These are phyloP conservation scores for Ascochyta viciae-villosae DNA, from an alignment of 2,329 filamentous ascomycete genomes.

Conservation along the genomic window DNA sequence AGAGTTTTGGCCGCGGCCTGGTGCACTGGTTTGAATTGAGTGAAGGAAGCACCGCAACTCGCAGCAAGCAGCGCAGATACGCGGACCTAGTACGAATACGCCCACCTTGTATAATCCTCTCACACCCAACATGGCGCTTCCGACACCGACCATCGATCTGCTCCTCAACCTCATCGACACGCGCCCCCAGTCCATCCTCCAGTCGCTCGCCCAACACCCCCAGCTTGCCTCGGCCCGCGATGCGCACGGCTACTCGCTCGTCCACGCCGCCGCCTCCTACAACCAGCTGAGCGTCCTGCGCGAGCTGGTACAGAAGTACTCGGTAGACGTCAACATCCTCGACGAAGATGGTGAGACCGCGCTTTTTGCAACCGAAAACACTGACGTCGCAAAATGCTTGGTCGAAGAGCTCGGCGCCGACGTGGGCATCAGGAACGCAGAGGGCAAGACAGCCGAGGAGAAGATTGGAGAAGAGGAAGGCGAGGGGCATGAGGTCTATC, in stretches of 20 bases:
- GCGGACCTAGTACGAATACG: slow-evolving; percentile 8
- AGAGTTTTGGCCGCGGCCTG: background rate
- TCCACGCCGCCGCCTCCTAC: slow-evolving; percentile 94
- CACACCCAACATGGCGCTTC: slow-evolving; percentile 35
- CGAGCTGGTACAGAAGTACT: slow-evolving; percentile 75
- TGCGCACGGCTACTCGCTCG: slow-evolving; percentile 88
- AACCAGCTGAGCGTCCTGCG: slow-evolving; percentile 83
- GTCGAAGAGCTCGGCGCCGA: slow-evolving; percentile 84
- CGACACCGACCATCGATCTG: slow-evolving; percentile 53
- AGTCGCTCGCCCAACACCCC: slow-evolving; percentile 76
- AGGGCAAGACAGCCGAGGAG: slow-evolving; percentile 81
- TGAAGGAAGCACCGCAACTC: background rate
- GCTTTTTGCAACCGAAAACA: slow-evolving; percentile 88
- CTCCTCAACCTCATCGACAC: slow-evolving; percentile 74
- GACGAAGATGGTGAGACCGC: slow-evolving; percentile 95
- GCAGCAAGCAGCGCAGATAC: background rate
- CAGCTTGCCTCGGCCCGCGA: slow-evolving; percentile 82
- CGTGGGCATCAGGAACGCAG: slow-evolving; percentile 68
- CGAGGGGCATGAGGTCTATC: slow-evolving; percentile 76
- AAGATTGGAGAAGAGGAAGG: slow-evolving; percentile 78
- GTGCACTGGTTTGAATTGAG: background rate
- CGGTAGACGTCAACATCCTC: slow-evolving; percentile 78
- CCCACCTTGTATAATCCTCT: background rate
- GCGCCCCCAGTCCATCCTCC: slow-evolving; percentile 74
- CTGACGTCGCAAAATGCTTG: slow-evolving; percentile 77